Base-by-base conservation (phyloP, 2,329 filamentous ascomycete genomes). In the Aspergillus sp. region DNA sequence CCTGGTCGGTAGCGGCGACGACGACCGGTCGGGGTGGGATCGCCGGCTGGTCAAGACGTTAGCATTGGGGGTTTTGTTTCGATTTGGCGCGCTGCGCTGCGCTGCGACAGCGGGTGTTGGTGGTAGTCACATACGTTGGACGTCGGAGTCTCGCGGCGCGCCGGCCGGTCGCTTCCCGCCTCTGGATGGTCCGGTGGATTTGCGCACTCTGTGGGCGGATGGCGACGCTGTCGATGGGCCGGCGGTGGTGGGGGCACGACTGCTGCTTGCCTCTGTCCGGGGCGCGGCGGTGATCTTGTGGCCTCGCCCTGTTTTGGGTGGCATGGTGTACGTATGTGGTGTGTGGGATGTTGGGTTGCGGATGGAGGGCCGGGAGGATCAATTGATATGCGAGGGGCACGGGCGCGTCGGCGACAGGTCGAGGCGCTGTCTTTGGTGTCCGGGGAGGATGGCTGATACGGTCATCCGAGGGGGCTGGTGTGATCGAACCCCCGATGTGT, bases 1-100 rank as follows among this genome's bases (percentile, higher is more conserved):
- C 91, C 91, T 1, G 88, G 88, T 51, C 78, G 82, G 67, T 90
- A 91, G 60, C 88, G 82, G 58, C 81, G 81, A 30, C 64, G 64
- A 59, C 80, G 83, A 59, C 80, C 79, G 53, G 80, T 76, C 1
- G 88, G 87, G 43, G 89, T 75, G 26, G 88, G 88, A 63, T 91
- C 88, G 54, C 88, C 88, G 62, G 88, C 87, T 90, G 22, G 58
- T 13, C 16, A 24, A 10, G 4, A 16, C 40, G 56, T 63, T 45
- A 59, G 51, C 36, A 47, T 45, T 45, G 17, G 20, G 22, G 7
- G 14, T 30, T 17, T 9, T 14, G 6, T 45, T 50, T 40, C n/a
- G 19, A 30, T 30, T 8, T 30, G 26, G 26, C 26, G 26, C 26
- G 8, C 10, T 30, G 26, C 8, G 9, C 8, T 4, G 26, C 26